These are phyloP conservation scores for Aspergillus ostianus DNA, from an alignment of 495 filamentous ascomycete genomes.

Conservation along the genomic window DNA sequence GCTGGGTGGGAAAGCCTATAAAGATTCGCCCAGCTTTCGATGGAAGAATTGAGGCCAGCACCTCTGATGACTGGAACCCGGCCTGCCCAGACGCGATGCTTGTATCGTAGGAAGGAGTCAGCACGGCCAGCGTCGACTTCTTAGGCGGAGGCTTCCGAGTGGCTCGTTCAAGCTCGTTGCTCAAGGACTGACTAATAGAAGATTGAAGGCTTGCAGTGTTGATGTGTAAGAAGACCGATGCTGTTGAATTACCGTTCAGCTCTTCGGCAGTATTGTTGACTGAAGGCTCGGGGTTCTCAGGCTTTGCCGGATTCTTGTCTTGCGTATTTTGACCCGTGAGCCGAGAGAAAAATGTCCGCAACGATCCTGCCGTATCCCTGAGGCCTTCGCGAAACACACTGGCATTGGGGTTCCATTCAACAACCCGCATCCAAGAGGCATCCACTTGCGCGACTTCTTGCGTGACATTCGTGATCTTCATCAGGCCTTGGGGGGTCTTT, in stretches of 20 bases:
- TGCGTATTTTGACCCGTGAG: slow-evolving; percentile 51
- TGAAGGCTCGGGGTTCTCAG: slow-evolving; percentile 24
- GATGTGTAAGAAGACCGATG: slow-evolving; percentile 82
- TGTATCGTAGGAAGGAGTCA: slow-evolving; percentile 90
- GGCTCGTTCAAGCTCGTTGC: slow-evolving; percentile 86
- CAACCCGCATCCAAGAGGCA: slow-evolving; percentile 83
- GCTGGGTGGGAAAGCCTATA: slow-evolving; percentile 95
- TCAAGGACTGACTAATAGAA: slow-evolving; percentile 62
- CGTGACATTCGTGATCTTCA: slow-evolving; percentile 73
- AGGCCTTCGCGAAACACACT: slow-evolving; percentile 38
- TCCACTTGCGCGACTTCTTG: slow-evolving; percentile 86
- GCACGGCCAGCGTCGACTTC: slow-evolving; percentile 74
- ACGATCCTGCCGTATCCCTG: slow-evolving; percentile 51
- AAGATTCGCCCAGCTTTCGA: slow-evolving; percentile 86
- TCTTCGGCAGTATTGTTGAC: slow-evolving; percentile 50
- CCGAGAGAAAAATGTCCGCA: slow-evolving; percentile 79
- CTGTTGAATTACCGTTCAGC: slow-evolving; percentile 61
- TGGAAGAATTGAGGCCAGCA: slow-evolving; percentile 88
- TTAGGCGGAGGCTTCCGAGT: slow-evolving; percentile 97
- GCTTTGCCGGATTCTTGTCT: slow-evolving; percentile 26
- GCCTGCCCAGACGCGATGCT: slow-evolving; percentile 59
- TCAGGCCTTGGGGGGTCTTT: slow-evolving; percentile 75
- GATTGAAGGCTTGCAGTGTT: slow-evolving; percentile 80
- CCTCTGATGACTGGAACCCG: slow-evolving; percentile 63
- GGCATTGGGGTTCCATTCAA: slow-evolving; percentile 73